phyloP scores from a whole-genome alignment of 2,329 filamentous ascomycete genomes.

The Bipolaris zeicola region DNA sequence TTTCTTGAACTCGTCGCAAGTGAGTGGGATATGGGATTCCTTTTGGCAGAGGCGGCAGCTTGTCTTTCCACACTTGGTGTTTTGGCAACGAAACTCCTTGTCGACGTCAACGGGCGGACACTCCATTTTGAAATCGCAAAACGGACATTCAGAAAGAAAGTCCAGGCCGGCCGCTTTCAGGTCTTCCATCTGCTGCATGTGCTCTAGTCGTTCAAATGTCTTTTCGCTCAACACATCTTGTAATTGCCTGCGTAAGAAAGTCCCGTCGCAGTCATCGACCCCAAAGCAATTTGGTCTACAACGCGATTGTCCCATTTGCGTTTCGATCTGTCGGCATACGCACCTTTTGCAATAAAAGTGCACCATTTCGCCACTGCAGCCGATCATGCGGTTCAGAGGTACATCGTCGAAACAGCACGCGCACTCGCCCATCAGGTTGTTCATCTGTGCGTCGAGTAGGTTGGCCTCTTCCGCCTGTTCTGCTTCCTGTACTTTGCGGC shows the following conservation, averaged over 20 bases:
- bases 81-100: slow-evolving; percentile 75
- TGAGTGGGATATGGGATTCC: slow-evolving; percentile 72
- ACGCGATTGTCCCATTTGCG: slow-evolving; percentile 70
- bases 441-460: slow-evolving; percentile 28
- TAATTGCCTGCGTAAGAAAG: slow-evolving; percentile 64
- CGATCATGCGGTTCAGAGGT: slow-evolving; percentile 69
- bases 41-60: slow-evolving; percentile 65
- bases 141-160: slow-evolving; percentile 76
- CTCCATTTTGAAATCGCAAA: slow-evolving; percentile 80
- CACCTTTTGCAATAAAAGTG: slow-evolving; percentile 77
- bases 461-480: slow-evolving; percentile 46
- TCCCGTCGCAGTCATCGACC: slow-evolving; percentile 60
- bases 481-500: slow-evolving; percentile 30
- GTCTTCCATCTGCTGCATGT: slow-evolving; percentile 72
- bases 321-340: slow-evolving; percentile 67
- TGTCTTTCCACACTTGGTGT: slow-evolving; percentile 64
- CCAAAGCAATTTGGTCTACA: slow-evolving; percentile 75
- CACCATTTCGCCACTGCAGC: slow-evolving; percentile 63
- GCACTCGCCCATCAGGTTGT: slow-evolving; percentile 65
- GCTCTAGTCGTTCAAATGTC: slow-evolving; percentile 66
- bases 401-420: slow-evolving; percentile 73
- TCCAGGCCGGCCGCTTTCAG: slow-evolving; percentile 73
- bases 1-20: slow-evolving; percentile 68
- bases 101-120: slow-evolving; percentile 70
- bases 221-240: slow-evolving; percentile 63